These are phyloP conservation scores for Carpinus fangiana DNA, from an alignment of 306 rosid genomes.

Conservation along the genomic window DNA sequence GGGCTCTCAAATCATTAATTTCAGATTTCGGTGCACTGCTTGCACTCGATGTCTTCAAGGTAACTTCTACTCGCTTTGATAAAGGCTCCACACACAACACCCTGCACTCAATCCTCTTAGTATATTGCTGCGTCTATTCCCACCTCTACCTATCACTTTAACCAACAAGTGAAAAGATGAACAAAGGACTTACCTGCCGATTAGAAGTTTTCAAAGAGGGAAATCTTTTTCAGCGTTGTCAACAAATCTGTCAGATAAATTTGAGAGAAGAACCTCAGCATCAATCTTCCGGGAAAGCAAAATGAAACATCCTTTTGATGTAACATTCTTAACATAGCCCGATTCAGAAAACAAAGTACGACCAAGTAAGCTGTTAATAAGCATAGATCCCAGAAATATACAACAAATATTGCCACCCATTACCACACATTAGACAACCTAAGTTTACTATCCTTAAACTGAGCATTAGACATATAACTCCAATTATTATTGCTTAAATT, in stretches of 20 bases:
- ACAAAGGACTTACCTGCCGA: conserved; percentile 58
- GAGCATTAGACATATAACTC: background rate
- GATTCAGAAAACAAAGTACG: conserved; percentile 19
- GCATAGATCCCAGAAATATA: background rate
- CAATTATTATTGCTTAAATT: too few species aligned
- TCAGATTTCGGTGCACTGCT: conserved; percentile 40
- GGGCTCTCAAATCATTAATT: conserved; percentile 49
- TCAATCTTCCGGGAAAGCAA: conserved; percentile 76
- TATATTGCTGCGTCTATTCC: conserved; percentile 21
- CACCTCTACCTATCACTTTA: conserved; percentile 3
- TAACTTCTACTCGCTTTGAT: conserved; percentile 84
- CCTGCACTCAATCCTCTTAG: conserved; percentile 55
- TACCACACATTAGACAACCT: background rate
- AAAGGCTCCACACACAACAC: conserved; percentile 79
- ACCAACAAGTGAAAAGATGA: conserved; percentile 12
- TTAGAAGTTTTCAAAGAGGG: conserved; percentile 80
- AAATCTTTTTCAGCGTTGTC: conserved; percentile 65
- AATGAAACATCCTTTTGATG: conserved; percentile 89
- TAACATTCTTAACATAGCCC: conserved; percentile 83
- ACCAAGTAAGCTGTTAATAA: conserved; percentile 10
- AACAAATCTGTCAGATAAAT: conserved; percentile 70
- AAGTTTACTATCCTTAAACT: background rate
- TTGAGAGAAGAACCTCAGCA: conserved; percentile 80
- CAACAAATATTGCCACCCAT: background rate
- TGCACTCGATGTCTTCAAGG: conserved; percentile 56